A percentile compares a stretch with the other conserved stretches of the same genome.
phyloP scores from a whole-genome alignment of 768 basidiomycete species.

The Tulasnella sp. region DNA sequence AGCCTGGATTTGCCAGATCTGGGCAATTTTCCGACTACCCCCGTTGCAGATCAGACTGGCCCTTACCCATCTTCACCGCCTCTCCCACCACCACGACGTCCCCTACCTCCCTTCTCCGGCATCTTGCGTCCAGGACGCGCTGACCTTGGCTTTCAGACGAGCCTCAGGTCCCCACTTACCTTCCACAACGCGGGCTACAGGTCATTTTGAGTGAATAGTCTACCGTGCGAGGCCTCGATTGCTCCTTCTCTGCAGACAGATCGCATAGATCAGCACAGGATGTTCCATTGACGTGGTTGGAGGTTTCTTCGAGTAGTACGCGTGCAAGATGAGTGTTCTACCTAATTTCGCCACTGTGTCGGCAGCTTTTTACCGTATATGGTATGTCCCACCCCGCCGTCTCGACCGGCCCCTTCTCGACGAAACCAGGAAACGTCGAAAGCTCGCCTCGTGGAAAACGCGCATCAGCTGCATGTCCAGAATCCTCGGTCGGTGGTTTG shows the following conservation, averaged over 20 bases:
- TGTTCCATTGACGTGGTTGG: conserved; percentile 4
- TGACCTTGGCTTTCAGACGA: not conserved
- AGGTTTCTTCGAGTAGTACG: conserved; percentile 2
- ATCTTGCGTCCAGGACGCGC: not conserved
- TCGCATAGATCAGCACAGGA: conserved; percentile 2
- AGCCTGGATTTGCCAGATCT: not conserved
- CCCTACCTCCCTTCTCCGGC: not conserved
- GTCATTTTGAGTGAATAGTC: conserved; percentile 7
- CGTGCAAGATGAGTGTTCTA: not conserved
- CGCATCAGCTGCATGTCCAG: conserved; percentile 8
- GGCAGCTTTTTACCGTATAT: not conserved
- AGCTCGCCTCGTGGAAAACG: conserved; percentile 3
- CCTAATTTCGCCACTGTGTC: conserved; percentile 8
- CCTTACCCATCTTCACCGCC: not conserved
- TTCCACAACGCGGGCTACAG: not conserved
- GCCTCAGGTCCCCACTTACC: not conserved
- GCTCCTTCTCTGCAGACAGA: not conserved
- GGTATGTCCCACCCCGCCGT: not conserved
- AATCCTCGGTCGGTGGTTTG: conserved; percentile 1
- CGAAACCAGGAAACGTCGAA: not conserved
- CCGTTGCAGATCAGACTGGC: not conserved
- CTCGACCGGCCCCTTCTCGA: not conserved
- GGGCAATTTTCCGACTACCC: not conserved
- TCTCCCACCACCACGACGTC: not conserved
- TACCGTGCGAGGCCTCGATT: conserved; percentile 9